phyloP scores from a whole-genome alignment of 257 asterid genomes.

The Anisodus acutangulus region DNA sequence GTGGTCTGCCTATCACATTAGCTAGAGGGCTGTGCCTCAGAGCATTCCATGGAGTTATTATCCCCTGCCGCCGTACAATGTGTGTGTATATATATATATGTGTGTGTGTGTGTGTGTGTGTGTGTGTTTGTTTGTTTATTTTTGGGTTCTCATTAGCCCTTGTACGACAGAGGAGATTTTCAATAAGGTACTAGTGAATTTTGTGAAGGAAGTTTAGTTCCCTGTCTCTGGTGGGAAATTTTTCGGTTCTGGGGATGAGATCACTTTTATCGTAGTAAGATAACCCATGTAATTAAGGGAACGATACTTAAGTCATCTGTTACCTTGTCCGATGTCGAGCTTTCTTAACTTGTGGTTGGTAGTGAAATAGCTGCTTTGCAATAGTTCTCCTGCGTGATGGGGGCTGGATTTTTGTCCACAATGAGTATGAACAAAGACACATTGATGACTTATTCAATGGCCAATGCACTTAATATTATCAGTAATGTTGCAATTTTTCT shows the following conservation, averaged over 20 bases:
- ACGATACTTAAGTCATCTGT: not conserved
- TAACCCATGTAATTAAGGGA: constrained; percentile 7
- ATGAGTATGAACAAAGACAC: constrained; percentile 4
- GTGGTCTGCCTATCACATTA: not conserved
- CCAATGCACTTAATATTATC: not conserved
- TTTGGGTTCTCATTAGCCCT: constrained; percentile 18
- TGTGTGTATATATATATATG: not conserved
- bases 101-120: not conserved
- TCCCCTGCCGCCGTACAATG: not conserved
- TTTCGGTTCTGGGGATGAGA: constrained; percentile 19
- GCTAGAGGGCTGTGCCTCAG: not conserved
- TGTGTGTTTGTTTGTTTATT: not conserved
- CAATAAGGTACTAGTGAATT: not conserved
- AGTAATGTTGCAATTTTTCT: constrained; percentile 1
- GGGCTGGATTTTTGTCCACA: constrained; percentile 16
- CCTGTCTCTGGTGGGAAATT: not conserved
- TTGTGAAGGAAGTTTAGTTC: not conserved
- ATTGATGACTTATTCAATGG: constrained; percentile 12
- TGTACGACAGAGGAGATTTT: not conserved
- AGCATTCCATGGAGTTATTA: constrained; percentile 14
- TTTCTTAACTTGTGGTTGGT: constrained; percentile 8
- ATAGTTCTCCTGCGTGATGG: not conserved
- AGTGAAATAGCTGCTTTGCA: constrained; percentile 13
- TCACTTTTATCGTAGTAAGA: not conserved
- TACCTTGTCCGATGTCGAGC: not conserved